Evolutionary conservation across 768 basidiomycete species (phyloP).

Genomic region (Macrocybe gigantea): DNA sequence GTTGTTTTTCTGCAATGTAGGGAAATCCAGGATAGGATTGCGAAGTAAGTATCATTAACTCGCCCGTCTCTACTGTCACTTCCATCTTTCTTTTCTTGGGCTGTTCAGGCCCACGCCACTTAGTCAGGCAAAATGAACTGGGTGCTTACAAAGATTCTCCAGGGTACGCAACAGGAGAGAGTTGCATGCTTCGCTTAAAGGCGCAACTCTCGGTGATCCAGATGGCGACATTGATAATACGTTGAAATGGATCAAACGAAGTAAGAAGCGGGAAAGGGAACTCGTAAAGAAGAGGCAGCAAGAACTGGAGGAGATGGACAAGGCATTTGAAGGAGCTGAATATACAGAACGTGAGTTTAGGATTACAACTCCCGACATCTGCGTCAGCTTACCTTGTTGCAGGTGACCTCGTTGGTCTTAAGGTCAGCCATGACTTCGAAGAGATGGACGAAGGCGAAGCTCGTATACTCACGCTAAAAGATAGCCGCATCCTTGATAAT

Average conservation of each 20-base stretch:
- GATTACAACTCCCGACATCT: neutral
- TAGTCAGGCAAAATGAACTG: conserved; percentile 17
- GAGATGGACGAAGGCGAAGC: conserved; percentile 91
- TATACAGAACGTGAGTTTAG: conserved; percentile 78
- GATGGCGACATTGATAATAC: conserved; percentile 75
- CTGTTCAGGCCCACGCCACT: conserved; percentile 27
- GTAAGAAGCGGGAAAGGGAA: conserved; percentile 88
- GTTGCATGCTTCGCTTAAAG: conserved; percentile 87
- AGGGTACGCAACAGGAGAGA: conserved; percentile 94
- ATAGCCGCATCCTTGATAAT: conserved; percentile 89
- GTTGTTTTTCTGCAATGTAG: conserved; percentile 29
- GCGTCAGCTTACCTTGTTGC: conserved; percentile 2
- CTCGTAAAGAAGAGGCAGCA: conserved; percentile 76
- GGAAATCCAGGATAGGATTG: conserved; percentile 68
- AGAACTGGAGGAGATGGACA: conserved; percentile 83
- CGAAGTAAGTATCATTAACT: conserved; percentile 71
- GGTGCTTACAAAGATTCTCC: conserved; percentile 42
- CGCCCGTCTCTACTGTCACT: conserved; percentile 29
- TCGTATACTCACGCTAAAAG: conserved; percentile 94
- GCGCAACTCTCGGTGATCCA: conserved; percentile 85
- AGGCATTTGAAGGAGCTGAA: conserved; percentile 59
- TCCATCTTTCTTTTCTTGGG: conserved; percentile 38
- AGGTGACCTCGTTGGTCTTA: conserved; percentile 91
- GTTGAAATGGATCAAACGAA: conserved; percentile 85
- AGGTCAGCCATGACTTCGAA: conserved; percentile 94